phyloP scores from a whole-genome alignment of 2,329 filamentous ascomycete genomes.

The Xylariaceae sp. region DNA sequence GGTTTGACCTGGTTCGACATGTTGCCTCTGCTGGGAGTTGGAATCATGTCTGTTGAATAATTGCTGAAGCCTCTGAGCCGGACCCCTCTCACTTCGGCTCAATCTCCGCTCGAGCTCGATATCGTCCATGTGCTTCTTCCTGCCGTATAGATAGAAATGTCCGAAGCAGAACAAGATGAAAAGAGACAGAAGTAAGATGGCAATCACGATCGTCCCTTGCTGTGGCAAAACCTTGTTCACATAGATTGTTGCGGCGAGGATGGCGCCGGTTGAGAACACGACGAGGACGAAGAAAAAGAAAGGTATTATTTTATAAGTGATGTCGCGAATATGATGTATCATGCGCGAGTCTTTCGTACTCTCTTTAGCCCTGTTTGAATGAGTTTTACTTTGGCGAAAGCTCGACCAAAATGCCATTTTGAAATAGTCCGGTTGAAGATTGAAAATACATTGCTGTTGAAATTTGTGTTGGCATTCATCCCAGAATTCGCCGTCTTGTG shows the following conservation, averaged over 20 bases:
- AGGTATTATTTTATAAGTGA: slow-evolving; percentile 26
- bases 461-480: neutral
- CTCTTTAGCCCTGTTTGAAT: slow-evolving; percentile 15
- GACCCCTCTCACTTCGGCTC: neutral
- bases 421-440: neutral
- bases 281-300: slow-evolving; percentile 18
- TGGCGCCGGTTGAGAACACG: slow-evolving; percentile 21
- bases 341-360: neutral
- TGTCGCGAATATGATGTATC: slow-evolving; percentile 17
- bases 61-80: no score
- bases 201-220: slow-evolving; percentile 19
- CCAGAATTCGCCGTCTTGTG: neutral
- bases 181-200: slow-evolving; percentile 16
- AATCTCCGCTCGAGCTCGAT: neutral
- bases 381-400: slow-evolving; percentile 1
- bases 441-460: neutral
- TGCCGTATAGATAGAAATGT: slow-evolving; percentile 13
- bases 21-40: neutral
- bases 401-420: slow-evolving; percentile 16
- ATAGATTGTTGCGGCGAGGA: slow-evolving; percentile 20
- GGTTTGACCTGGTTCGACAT: neutral
- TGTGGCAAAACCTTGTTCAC: slow-evolving; percentile 19
- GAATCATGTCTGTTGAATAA: neutral
- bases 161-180: slow-evolving; percentile 22
- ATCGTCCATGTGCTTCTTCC: slow-evolving; percentile 10